A percentile compares a stretch with the other conserved stretches of the same genome.
Evolutionary conservation across 352 stramenopile species (phyloP).

Genomic region (Pythium biforme): DNA sequence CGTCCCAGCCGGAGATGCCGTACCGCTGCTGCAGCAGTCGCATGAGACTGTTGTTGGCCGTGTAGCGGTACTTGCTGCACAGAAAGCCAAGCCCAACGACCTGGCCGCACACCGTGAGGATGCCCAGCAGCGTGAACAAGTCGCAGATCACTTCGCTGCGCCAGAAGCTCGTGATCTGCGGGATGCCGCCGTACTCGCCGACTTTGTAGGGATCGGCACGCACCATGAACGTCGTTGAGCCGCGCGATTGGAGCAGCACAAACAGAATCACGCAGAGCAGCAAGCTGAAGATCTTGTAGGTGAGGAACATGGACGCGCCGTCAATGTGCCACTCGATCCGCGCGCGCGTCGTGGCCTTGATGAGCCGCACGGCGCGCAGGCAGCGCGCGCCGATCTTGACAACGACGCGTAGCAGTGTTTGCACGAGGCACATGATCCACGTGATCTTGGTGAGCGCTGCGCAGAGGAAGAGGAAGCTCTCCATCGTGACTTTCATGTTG

Average conservation of each 20-base stretch:
- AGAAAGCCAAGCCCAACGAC: constrained; percentile 34
- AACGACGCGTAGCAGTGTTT: constrained; percentile 31
- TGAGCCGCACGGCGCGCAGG: constrained; percentile 37
- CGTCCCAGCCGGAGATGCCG: constrained; percentile 49
- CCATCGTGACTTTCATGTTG: constrained; percentile 39
- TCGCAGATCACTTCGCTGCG: constrained; percentile 56
- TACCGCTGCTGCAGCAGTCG: constrained; percentile 49
- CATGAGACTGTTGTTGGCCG: constrained; percentile 51
- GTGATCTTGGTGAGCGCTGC: constrained; percentile 48
- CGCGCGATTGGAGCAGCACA: constrained; percentile 34
- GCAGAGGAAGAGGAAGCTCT: constrained; percentile 66
- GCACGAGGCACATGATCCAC: constrained; percentile 58
- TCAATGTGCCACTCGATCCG: constrained; percentile 57
- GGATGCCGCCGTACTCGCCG: constrained; percentile 38
- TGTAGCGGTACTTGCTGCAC: constrained; percentile 35
- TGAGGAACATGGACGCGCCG: constrained; percentile 44
- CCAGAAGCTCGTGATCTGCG: constrained; percentile 44
- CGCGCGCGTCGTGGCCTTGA: constrained; percentile 28
- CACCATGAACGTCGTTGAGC: constrained; percentile 45
- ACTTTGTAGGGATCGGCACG: constrained; percentile 30
- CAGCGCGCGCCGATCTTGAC: constrained; percentile 33
- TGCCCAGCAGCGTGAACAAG: constrained; percentile 34
- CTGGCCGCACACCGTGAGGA: constrained; percentile 31
- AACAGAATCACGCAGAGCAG: constrained; percentile 44
- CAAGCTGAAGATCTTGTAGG: constrained; percentile 56